Conservation (phyloP, 805 yeast genomes). For the Candida quercuum region DNA sequence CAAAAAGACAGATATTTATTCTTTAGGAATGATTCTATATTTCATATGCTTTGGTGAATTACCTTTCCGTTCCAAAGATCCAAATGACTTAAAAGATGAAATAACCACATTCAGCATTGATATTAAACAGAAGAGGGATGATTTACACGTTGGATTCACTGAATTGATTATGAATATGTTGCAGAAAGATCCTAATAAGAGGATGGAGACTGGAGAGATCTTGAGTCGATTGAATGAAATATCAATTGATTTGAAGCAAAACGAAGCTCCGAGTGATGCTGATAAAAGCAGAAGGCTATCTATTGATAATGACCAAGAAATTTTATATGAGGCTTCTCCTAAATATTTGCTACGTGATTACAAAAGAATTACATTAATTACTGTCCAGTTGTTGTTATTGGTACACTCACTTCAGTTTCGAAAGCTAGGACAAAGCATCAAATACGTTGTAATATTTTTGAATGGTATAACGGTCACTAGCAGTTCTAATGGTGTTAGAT, state of each 20-base stretch:
- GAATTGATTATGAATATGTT: conserved; percentile 36
- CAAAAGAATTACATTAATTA: too few species aligned
- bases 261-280: neutral
- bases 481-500: too few species aligned
- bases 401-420: too few species aligned
- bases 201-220: conserved; percentile 41
- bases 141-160: conserved; percentile 26
- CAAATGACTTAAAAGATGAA: conserved; percentile 28
- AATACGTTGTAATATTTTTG: too few species aligned
- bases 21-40: conserved; percentile 78
- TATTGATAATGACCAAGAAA: neutral
- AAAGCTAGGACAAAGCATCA: too few species aligned
- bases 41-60: conserved; percentile 65
- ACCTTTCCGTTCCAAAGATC: conserved; percentile 43
- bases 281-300: neutral
- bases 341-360: too few species aligned
- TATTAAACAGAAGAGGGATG: conserved; percentile 15
- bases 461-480: too few species aligned
- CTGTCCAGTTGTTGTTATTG: too few species aligned
- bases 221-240: conserved; percentile 24
- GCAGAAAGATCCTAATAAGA: conserved; percentile 26
- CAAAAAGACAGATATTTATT: conserved; percentile 71
- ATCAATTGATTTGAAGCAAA: neutral
- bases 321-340: neutral
- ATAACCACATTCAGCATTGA: conserved; percentile 21